Evolutionary conservation across 805 yeast genomes (phyloP).

Genomic region (Teunomyces stri): DNA sequence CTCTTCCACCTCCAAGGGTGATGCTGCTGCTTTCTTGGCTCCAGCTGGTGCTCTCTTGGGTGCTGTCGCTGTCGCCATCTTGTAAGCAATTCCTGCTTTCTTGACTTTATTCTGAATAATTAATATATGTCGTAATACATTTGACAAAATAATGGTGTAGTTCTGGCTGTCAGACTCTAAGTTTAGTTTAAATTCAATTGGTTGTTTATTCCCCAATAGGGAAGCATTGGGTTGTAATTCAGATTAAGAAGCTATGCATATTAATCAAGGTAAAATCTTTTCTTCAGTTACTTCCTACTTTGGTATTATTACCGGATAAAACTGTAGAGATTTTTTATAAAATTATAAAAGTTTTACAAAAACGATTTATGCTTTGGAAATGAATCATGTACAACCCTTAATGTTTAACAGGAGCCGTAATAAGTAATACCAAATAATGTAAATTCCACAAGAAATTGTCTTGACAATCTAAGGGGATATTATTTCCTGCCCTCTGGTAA

Average conservation of each 20-base stretch:
- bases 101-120: background rate
- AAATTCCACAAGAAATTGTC: slow-evolving; percentile 43
- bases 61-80: slow-evolving; percentile 32
- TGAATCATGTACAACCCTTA: background rate
- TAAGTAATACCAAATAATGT: slow-evolving; percentile 32
- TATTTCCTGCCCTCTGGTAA: slow-evolving; percentile 9
- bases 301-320: too few relatives aligned
- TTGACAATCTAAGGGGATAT: slow-evolving; percentile 36
- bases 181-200: too few relatives aligned
- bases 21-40: slow-evolving; percentile 8
- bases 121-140: background rate
- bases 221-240: too few relatives aligned
- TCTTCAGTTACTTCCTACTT: too few relatives aligned
- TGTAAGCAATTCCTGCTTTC: slow-evolving; percentile 13
- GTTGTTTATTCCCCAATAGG: too few relatives aligned
- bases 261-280: too few relatives aligned
- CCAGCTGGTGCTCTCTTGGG: slow-evolving; percentile 36
- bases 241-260: too few relatives aligned
- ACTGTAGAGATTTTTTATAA: too few relatives aligned
- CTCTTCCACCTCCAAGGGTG: slow-evolving; percentile 9
- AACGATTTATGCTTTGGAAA: background rate
- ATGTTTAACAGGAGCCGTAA: slow-evolving; percentile 21
- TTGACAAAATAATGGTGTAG: background rate
- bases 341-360: background rate
- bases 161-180: too few relatives aligned